phyloP scores from a whole-genome alignment of 768 basidiomycete species.

The Chalciporus sphaerocephalus region DNA sequence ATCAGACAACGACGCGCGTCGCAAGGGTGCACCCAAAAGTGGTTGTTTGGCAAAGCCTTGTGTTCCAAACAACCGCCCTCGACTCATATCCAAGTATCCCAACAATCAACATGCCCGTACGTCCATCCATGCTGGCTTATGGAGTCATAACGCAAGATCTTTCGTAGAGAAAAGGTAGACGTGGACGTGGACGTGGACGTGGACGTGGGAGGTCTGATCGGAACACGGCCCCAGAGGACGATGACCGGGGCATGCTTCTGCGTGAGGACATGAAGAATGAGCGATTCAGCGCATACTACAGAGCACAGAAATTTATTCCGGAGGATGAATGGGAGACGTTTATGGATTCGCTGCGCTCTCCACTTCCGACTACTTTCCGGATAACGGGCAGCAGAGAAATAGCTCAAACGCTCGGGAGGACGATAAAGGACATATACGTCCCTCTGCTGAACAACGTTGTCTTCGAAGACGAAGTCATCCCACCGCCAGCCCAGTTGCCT shows the following conservation, averaged over 20 bases:
- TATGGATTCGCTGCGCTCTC: conserved; percentile 56
- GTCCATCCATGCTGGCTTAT: not conserved
- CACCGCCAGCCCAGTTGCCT: conserved; percentile 77
- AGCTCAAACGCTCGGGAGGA: conserved; percentile 71
- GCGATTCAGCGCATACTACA: conserved; percentile 64
- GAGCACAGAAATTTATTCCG: conserved; percentile 68
- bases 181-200: conserved; percentile 8
- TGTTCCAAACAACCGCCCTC: conserved; percentile 29
- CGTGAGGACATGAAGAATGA: conserved; percentile 68
- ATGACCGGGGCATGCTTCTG: conserved; percentile 51
- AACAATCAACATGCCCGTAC: conserved; percentile 16
- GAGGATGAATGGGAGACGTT: conserved; percentile 79
- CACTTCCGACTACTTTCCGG: conserved; percentile 91
- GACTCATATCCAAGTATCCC: not conserved
- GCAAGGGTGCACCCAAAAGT: conserved; percentile 18
- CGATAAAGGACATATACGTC: conserved; percentile 74
- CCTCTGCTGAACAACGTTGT: conserved; percentile 66
- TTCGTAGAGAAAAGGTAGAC: conserved; percentile 19
- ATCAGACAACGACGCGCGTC: conserved; percentile 30
- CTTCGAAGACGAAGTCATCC: conserved; percentile 71
- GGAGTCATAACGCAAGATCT: not conserved
- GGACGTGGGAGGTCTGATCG: conserved; percentile 9
- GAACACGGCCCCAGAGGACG: conserved; percentile 27
- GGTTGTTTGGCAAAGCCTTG: conserved; percentile 31
- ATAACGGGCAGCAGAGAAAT: conserved; percentile 80